Evolutionary conservation across 768 basidiomycete genomes (phyloP).

Genomic region (Gyrodon lividus): DNA sequence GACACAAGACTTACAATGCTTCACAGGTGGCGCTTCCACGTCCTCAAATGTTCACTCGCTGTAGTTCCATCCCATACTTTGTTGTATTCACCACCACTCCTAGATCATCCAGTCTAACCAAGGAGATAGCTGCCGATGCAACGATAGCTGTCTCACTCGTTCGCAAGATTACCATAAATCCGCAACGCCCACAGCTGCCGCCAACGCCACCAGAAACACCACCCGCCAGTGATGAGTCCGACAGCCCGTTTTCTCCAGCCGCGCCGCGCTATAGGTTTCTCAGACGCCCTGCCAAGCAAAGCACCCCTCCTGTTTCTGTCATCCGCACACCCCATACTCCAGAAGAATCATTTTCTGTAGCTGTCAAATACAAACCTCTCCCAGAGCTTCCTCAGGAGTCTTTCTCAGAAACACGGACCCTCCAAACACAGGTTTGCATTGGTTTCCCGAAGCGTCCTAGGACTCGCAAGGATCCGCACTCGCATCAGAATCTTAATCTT

Average conservation of each 20-base stretch:
- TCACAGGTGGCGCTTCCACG: conserved; percentile 60
- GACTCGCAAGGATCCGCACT: conserved; percentile 40
- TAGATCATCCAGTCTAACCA: conserved; percentile 50
- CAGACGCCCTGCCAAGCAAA: conserved; percentile 29
- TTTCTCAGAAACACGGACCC: conserved; percentile 23
- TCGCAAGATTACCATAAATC: conserved; percentile 55
- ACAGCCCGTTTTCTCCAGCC: conserved; percentile 15
- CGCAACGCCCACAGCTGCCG: conserved; percentile 38
- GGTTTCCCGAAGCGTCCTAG: conserved; percentile 72
- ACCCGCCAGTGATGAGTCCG: conserved; percentile 45
- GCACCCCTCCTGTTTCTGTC: conserved; percentile 18
- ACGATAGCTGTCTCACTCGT: conserved; percentile 67
- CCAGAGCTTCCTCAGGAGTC: conserved; percentile 23
- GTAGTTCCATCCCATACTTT: conserved; percentile 64
- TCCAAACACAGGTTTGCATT: conserved; percentile 47
- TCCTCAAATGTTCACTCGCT: conserved; percentile 58
- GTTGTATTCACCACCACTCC: conserved; percentile 70
- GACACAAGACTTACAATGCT: conserved; percentile 1
- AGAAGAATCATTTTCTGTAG: conserved; percentile 3
- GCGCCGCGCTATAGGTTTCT: conserved; percentile 24
- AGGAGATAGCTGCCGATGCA: conserved; percentile 69
- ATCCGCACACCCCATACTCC: conserved; percentile 9
- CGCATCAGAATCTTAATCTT: conserved; percentile 47
- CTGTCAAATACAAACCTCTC: conserved; percentile 21
- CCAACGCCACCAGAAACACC: conserved; percentile 53